Evolutionary conservation across 2,329 filamentous ascomycete genomes (phyloP), one percentile per base, ranked within the genome.

Genomic region (Tolypocladium endophyticum): DNA sequence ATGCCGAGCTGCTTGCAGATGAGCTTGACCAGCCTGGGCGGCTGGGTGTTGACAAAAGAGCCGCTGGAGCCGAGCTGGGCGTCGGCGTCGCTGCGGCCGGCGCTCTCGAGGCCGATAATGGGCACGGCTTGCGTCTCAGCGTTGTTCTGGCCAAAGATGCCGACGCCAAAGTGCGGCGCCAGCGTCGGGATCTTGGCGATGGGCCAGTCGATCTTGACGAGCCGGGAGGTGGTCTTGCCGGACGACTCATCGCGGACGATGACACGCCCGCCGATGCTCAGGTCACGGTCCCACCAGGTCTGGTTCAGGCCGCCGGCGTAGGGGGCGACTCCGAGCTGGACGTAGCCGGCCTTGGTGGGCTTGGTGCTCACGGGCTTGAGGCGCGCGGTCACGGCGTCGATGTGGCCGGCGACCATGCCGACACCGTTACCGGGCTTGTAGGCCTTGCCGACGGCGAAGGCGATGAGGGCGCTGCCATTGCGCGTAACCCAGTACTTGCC

Each of bases 271-370:
- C 92, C 94, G 67, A 97, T 89, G 64, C 89, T 87, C 57, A 99
- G 81, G 73, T 99, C 94, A 43, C 94, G 85, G 73, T 97, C 94
- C 93, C 92, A 97, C 94, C 94, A 97, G 1, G 94, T 97, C 63
- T 81, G 80, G 71, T 92, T 94, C 62, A 97, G 76, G 1, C 80
- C 92, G 57, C 94, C 93, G 12, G 92, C 93, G 71, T 97, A 99
- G 0, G 90, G 94, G 2, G 94, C 92, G 58, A 97, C 90, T 30
- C 90, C 93, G 8, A 97, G 82, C 77, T 97, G 91, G 35, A 90
- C 73, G 70, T 91, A 99, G 58, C 94, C 93, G 38, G 89, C 88
- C 71, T 88, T 91, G 67, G 81, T 89, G n/a, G 88, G 85, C 68
- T 96, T 86, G 69, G 85, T 89, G 69, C 91, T 91, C 35, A 97